Evolutionary conservation across 2,329 filamentous ascomycete species (phyloP).

Genomic region (Colletotrichum scovillei): DNA sequence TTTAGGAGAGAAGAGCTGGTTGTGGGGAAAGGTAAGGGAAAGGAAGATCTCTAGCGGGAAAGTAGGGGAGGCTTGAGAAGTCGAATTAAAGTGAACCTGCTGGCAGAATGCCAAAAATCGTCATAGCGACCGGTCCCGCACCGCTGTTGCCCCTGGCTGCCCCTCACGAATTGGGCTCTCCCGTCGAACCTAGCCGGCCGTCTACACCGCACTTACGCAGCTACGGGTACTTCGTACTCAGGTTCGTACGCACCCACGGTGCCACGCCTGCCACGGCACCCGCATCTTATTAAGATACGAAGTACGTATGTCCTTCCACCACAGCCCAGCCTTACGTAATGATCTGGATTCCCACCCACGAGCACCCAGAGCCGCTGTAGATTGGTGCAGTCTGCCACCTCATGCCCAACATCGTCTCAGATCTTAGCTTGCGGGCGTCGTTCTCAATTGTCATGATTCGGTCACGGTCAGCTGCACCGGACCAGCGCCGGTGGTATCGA

Average conservation of each 20-base stretch:
- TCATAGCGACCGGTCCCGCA: constrained; percentile 36
- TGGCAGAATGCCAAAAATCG: constrained; percentile 34
- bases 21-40: constrained; percentile 31
- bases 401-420: not conserved
- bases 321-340: constrained; percentile 24
- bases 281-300: constrained; percentile 15
- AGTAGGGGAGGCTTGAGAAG: constrained; percentile 28
- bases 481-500: not conserved
- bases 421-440: not conserved
- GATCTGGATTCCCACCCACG: not conserved
- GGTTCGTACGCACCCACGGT: no score
- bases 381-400: constrained; percentile 14
- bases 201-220: constrained; percentile 30
- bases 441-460: not conserved
- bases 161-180: constrained; percentile 26
- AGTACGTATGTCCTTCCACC: constrained; percentile 21
- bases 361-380: constrained; percentile 14
- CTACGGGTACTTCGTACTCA: no score
- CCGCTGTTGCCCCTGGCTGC: constrained; percentile 22
- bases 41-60: constrained; percentile 29
- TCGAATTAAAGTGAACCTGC: constrained; percentile 33
- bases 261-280: constrained; percentile 1
- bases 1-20: constrained; percentile 25
- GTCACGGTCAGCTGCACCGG: not conserved
- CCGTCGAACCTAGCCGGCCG: not conserved